These are phyloP conservation scores for Rosa persica DNA, from an alignment of 306 rosid genomes.

Conservation along the genomic window DNA sequence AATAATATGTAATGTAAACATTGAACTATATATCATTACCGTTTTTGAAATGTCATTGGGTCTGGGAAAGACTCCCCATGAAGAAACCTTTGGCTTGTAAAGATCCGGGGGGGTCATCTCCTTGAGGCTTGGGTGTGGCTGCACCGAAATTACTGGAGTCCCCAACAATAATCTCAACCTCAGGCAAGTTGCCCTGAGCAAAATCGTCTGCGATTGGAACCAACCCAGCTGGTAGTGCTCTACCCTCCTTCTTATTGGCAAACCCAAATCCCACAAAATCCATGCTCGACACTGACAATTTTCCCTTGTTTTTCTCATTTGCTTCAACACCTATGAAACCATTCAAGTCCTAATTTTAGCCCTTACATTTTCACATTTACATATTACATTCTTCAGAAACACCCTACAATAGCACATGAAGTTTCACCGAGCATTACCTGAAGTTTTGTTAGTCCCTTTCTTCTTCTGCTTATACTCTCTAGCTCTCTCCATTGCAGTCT, in stretches of 20 bases:
- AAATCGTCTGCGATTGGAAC: conserved; percentile 71
- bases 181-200: conserved; percentile 47
- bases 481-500: conserved; percentile 63
- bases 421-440: conserved; percentile 32
- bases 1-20: no score
- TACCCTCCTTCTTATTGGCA: conserved; percentile 67
- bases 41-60: conserved; percentile 82
- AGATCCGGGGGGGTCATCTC: conserved; percentile 36
- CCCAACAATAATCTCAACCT: conserved; percentile 85
- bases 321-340: conserved; percentile 42
- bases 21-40: conserved; percentile 43
- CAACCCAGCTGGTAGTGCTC: conserved; percentile 76
- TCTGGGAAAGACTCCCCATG: conserved; percentile 97
- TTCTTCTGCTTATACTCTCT: conserved; percentile 49
- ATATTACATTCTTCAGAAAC: not conserved
- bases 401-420: not conserved
- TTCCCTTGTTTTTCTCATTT: conserved; percentile 42
- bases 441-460: conserved; percentile 28
- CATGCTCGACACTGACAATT: conserved; percentile 62
- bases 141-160: conserved; percentile 52
- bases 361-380: no score
- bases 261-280: conserved; percentile 84
- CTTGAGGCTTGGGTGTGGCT: conserved; percentile 33
- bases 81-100: conserved; percentile 88
- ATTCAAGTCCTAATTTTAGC: no score